These are phyloP conservation scores for Blastocystis sp. DNA, from an alignment of 352 stramenopile species.

Conservation along the genomic window DNA sequence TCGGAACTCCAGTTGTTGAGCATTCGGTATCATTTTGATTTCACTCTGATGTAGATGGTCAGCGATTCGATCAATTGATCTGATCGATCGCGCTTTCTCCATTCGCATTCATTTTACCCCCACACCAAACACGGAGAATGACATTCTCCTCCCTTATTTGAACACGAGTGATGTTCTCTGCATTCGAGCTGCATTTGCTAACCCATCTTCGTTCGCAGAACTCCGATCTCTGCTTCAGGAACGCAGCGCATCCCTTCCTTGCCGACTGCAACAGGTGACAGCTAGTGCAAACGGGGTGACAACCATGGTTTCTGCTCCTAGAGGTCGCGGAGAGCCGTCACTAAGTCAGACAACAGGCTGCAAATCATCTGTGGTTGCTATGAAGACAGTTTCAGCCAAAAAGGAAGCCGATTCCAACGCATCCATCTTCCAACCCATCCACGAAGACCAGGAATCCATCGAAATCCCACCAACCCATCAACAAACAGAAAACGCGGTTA, in stretches of 20 bases:
- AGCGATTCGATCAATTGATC: background rate
- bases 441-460: background rate
- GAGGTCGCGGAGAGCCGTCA: background rate
- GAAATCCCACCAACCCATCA: background rate
- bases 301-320: background rate
- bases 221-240: background rate
- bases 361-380: constrained; percentile 30
- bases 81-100: constrained; percentile 7
- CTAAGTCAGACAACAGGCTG: constrained; percentile 37
- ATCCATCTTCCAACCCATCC: background rate
- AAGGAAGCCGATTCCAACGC: background rate
- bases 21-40: background rate
- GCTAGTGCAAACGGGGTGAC: background rate
- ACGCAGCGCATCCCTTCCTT: background rate
- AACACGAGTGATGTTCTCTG: background rate
- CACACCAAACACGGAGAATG: background rate
- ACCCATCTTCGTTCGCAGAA: background rate
- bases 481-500: background rate
- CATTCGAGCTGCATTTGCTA: background rate
- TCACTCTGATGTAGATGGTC: background rate
- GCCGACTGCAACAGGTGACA: background rate
- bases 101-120: background rate
- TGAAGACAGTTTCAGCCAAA: background rate
- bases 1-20: constrained; percentile 25
- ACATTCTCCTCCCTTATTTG: background rate